Evolutionary conservation across 2,329 filamentous ascomycete species (phyloP), one percentile per base, ranked within the genome.

Genomic region (Zalaria sp.): DNA sequence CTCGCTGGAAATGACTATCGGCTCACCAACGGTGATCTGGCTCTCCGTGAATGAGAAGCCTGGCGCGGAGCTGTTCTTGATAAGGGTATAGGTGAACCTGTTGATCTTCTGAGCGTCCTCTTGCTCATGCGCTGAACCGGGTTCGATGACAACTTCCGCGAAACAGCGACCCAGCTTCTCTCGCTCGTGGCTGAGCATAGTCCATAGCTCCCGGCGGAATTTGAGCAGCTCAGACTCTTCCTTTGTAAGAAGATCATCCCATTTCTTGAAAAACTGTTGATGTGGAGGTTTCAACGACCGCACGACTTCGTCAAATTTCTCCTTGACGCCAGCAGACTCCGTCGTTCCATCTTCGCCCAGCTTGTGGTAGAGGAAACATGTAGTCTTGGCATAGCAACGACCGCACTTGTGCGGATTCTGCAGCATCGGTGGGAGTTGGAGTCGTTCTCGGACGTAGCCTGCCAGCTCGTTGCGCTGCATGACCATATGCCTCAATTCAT

Each of bases 1-100:
- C 59, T 98, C 91, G 52, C 95, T 91, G 0, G 91, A 96, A 3
- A 98, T 75, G n/a, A 98, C 91, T 39, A 96, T 80, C 0, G 91
- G 89, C 55, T 98, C 91, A 35, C 89, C 89, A 26, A 84, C 71
- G 2, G 71, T 77, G 27, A 98, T 74, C 53, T 96, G 87, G 1
- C 88, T 96, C 53, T 96, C 89, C 1, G 85, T 66, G 54, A 98
- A 98, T 0, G 86, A 93, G 53, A 91, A 88, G 0, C 70, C 71
- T 2, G 65, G 54, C 0, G 71, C 58, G 3, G 39, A 8, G 25
- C 72, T 71, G 43, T 79, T 73, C 56, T 93, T 93, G 53, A 84
- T 57, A 48, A 98, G 86, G 0, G 75, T 83, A 62, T 98, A 98
- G 40, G 75, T 77, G 55, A 82, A 96, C 26, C 87, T 80, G 57